Conservation (phyloP, 116 monocot species). For the Cymodocea nodosa region DNA sequence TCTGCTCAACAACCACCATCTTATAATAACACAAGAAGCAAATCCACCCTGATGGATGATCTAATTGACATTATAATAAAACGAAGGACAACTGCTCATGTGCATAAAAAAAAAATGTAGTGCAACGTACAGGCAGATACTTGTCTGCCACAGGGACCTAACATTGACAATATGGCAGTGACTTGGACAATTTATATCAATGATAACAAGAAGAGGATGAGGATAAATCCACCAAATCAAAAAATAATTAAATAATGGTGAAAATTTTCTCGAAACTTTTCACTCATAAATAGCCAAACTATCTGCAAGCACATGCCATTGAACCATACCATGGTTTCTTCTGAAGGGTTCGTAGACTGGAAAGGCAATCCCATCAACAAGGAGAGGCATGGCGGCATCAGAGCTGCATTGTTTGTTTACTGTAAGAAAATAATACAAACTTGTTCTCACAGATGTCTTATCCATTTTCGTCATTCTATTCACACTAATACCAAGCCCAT, state of each 20-base stretch:
- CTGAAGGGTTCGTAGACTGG: conserved; percentile 34
- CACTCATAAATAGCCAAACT: background rate
- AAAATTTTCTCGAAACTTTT: background rate
- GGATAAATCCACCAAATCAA: background rate
- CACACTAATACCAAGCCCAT: background rate
- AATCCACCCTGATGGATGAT: no score
- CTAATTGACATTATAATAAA: no score
- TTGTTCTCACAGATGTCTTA: no score
- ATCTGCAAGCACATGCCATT: background rate
- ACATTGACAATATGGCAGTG: background rate
- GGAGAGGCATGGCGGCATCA: conserved; percentile 27
- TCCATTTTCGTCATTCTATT: no score
- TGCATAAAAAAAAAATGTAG: no score
- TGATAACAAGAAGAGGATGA: background rate
- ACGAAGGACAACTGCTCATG: no score
- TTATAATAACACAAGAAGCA: background rate
- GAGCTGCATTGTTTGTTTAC: conserved; percentile 10
- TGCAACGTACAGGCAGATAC: no score
- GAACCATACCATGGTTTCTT: conserved; percentile 4
- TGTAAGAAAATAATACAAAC: conserved; percentile 5
- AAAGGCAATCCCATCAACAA: conserved; percentile 25
- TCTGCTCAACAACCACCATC: background rate
- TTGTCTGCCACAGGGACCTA: background rate
- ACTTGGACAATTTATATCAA: background rate
- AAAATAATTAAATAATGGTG: background rate